phyloP scores from a whole-genome alignment of 805 yeast genomes.

The Wickerhamiella occidentalis region DNA sequence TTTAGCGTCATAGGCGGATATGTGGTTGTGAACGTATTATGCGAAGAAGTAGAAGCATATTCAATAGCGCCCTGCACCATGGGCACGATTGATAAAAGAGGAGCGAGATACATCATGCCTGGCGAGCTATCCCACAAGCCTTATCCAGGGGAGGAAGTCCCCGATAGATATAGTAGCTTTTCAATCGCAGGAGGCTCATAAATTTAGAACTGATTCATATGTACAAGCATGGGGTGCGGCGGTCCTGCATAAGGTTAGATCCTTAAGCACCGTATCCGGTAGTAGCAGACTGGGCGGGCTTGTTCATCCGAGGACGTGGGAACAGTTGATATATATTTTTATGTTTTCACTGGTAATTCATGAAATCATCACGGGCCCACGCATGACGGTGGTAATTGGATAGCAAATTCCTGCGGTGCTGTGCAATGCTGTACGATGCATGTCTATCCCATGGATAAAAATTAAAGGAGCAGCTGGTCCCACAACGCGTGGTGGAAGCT shows the following conservation, averaged over 20 bases:
- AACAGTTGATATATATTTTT: no score
- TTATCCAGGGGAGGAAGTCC: neutral
- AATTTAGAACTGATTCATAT: neutral
- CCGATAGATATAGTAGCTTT: neutral
- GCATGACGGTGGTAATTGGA: neutral
- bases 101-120: neutral
- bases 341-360: no score
- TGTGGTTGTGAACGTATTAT: neutral
- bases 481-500: no score
- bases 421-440: neutral
- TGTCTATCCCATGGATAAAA: neutral
- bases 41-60: neutral
- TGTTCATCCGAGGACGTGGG: no score
- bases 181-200: neutral
- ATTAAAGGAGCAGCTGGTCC: neutral
- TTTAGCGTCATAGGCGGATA: constrained; percentile 4
- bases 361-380: no score
- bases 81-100: neutral
- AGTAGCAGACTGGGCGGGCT: neutral
- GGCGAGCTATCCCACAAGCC: neutral
- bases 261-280: neutral
- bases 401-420: neutral
- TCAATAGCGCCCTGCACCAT: neutral
- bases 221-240: neutral
- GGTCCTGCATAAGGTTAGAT: neutral